A percentile compares a stretch with the other conserved stretches of the same genome.
Evolutionary conservation across 306 rosid genomes (phyloP).

Genomic region (Malus asiatica): DNA sequence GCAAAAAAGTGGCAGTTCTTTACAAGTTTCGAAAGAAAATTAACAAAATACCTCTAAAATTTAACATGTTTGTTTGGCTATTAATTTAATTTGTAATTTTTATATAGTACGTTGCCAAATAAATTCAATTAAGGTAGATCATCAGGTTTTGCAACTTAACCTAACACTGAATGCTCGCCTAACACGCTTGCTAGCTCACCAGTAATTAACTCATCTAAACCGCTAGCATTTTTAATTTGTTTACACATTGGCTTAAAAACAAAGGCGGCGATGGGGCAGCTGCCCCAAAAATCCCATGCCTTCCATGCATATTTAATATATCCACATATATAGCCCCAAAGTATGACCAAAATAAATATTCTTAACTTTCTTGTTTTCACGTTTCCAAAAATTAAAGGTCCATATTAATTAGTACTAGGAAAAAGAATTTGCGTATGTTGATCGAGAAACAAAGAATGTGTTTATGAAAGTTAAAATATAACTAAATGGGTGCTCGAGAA

Average conservation of each 20-base stretch:
- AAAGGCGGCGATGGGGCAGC: not conserved
- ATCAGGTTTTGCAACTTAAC: too few relatives aligned
- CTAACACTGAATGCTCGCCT: not conserved
- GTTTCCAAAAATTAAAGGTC: too few relatives aligned
- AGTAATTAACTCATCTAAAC: not conserved
- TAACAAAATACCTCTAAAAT: too few relatives aligned
- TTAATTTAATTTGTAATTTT: too few relatives aligned
- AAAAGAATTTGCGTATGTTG: not conserved
- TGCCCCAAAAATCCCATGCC: not conserved
- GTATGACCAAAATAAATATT: not conserved
- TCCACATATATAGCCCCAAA: not conserved
- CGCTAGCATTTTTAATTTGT: not conserved
- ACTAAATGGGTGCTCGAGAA: too few relatives aligned
- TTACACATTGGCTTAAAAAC: not conserved
- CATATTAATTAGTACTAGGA: too few relatives aligned
- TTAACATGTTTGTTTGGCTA: too few relatives aligned
- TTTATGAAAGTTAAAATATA: too few relatives aligned
- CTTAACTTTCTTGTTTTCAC: not conserved
- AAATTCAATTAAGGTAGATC: too few relatives aligned
- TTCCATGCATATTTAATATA: not conserved
- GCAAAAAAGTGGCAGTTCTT: too few relatives aligned
- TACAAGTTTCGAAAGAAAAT: too few relatives aligned
- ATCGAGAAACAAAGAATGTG: not conserved
- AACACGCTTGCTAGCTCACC: not conserved
- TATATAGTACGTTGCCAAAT: too few relatives aligned